These are phyloP conservation scores for Catenaria anguillulae DNA, from an alignment of 371 early-diverging fungal species.

Conservation along the genomic window DNA sequence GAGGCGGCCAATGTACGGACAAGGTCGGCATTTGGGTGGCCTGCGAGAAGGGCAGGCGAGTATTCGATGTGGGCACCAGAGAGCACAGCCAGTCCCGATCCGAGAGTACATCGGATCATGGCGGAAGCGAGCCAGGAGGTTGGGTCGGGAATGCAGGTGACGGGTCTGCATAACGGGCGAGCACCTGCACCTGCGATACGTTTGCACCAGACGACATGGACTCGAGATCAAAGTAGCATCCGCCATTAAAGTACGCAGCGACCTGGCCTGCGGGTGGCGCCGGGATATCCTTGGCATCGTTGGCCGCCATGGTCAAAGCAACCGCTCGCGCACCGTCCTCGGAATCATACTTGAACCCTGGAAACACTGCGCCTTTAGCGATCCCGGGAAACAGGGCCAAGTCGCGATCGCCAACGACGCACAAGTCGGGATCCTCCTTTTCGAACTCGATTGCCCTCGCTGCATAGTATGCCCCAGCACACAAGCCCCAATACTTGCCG, in stretches of 20 bases:
- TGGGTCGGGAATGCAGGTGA: constrained; percentile 15
- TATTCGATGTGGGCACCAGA: constrained; percentile 62
- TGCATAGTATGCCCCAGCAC: constrained; percentile 86
- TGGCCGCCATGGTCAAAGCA: no score
- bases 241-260: constrained; percentile 59
- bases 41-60: constrained; percentile 26
- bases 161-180: constrained; percentile 40
- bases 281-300: no score
- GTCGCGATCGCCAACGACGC: constrained; percentile 56
- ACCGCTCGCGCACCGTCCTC: constrained; percentile 59
- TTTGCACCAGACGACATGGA: constrained; percentile 16
- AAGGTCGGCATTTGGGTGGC: constrained; percentile 9
- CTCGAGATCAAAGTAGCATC: constrained; percentile 49
- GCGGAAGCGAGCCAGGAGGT: constrained; percentile 23
- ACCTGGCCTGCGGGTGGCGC: no score
- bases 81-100: constrained; percentile 47
- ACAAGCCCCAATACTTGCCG: constrained; percentile 79
- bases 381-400: constrained; percentile 54
- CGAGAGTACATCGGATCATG: constrained; percentile 35
- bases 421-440: constrained; percentile 31
- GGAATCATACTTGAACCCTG: constrained; percentile 62
- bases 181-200: constrained; percentile 24
- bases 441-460: constrained; percentile 59
- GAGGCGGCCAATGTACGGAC: background rate
- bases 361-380: constrained; percentile 55